Base-by-base conservation (phyloP, 139 green algal species). In the Zygnema circumcarinatum region DNA sequence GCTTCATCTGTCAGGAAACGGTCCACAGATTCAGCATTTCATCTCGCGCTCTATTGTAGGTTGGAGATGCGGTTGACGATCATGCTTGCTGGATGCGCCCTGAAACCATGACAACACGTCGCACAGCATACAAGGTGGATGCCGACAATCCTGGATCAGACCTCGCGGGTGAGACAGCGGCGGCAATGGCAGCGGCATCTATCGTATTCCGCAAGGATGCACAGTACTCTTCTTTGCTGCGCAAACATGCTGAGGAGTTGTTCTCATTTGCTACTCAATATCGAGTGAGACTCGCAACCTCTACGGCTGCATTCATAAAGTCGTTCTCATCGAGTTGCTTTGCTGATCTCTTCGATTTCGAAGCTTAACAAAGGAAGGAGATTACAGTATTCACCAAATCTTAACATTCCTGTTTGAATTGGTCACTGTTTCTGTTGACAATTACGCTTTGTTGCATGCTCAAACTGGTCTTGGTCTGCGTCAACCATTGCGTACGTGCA, bases 261-360 rank as follows among this genome's bases (percentile, higher is more conserved):
- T 89, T 89, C 84, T 33, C 76, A 0, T 89, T 89, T n/a, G 84
- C 84, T 16, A 68, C 81, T 75, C 39, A 32, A 22, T 89, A 81
- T 25, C 42, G 29, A n/a, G 40, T 84, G 76, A 38, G 53, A 25
- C 56, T 47, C 79, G 79, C 79, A n/a, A 47, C 52, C 56, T 79
- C 39, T 79, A 41, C 76, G 76, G 16, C 39, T 84, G 76, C 47
- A 41, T 74, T 38, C 47, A 41, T 84, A 41, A 31, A 41, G 73
- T 56, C 72, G 80, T 84, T 56, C 35, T 31, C 11, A 68, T 29
- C 22, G n/a, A 38, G n/a, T 20, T 53, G 21, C 72, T 42, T 84
- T 87, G 11, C 16, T 86, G 67, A n/a, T n/a, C n/a, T n/a, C n/a
- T n/a, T 21, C 53, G 22, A 25, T 21, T 21, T 85, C 22, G 22